Base-by-base conservation (phyloP, 1,284 basidiomycete genomes). In the Ceratobasidium sp. region DNA sequence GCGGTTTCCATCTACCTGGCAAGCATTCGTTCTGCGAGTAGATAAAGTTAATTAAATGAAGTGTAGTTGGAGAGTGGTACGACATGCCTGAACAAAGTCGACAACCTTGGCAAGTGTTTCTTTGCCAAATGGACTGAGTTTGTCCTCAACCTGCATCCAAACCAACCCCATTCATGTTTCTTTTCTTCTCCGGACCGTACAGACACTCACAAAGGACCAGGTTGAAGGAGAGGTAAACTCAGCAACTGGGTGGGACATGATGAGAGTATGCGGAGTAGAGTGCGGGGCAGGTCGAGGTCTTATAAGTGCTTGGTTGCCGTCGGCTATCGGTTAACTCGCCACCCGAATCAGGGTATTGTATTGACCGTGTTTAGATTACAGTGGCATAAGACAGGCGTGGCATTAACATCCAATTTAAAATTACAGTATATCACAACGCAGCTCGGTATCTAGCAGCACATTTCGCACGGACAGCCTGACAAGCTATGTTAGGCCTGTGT, bases 121-220 rank as follows among this genome's bases (percentile, higher is more conserved):
- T 82, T 95, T 96, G 45, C 90, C 97, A 77, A 87, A 93, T 12
- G 90, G 87, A 5, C 93, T 93, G 86, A 98, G 92, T 82, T 93
- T 94, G 84, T 94, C 91, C 83, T 96, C 92, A 72, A 96, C 84
- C 94, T 96, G 77, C 26, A 53, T 34, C 30, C 21, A 36, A 36
- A 10, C 26, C 61, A 46, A 46, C 14, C 48, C 6, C 4, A 26
- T 3, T 26, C 26, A 50, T 21, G 36, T 58, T 23, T 2, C 16
- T 6, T 21, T 16, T 39, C 70, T 57, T 39, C n/a, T n/a, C n/a
- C 26, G 1, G 36, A 48, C 55, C 9, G 32, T 34, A 76, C 21
- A 32, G 28, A 48, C 14, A 78, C 84, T 60, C 76, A 93, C 92
- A 84, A 94, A 85, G 67, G 90, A 87, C 92, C 92, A 94, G 77